These are phyloP conservation scores for Isabelozyma gotoi DNA, from an alignment of 805 yeast species.

Conservation along the genomic window DNA sequence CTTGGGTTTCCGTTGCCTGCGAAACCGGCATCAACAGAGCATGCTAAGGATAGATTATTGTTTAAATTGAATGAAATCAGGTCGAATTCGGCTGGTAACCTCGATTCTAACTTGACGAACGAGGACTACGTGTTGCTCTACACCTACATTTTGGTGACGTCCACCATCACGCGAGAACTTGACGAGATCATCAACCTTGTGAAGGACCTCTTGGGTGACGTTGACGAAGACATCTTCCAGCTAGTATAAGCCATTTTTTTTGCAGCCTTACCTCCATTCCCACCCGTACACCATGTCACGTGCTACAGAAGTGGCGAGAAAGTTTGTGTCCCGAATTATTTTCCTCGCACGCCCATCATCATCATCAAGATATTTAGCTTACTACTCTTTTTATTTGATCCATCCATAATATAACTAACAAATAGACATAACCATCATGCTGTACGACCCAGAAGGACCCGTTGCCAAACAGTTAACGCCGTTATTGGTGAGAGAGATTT, in stretches of 20 bases:
- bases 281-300: neutral
- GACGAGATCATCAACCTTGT: slow-evolving; percentile 55
- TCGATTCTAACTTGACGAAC: slow-evolving; percentile 43
- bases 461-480: slow-evolving; percentile 36
- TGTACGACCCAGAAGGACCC: slow-evolving; percentile 40
- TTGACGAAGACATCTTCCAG: slow-evolving; percentile 61
- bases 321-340: no score
- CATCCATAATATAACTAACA: neutral
- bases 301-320: no score
- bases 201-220: slow-evolving; percentile 61
- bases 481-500: slow-evolving; percentile 34
- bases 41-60: slow-evolving; percentile 68
- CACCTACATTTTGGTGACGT: slow-evolving; percentile 70
- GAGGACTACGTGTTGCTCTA: slow-evolving; percentile 78
- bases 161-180: slow-evolving; percentile 64
- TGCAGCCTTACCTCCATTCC: neutral
- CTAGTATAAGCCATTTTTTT: slow-evolving; percentile 24
- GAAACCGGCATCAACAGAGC: slow-evolving; percentile 74
- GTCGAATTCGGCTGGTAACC: slow-evolving; percentile 14
- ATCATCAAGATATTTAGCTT: slow-evolving; percentile 1
- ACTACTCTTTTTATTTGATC: neutral
- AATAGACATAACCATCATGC: slow-evolving; percentile 13
- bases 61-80: slow-evolving; percentile 64
- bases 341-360: slow-evolving; percentile 1
- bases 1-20: slow-evolving; percentile 77